phyloP scores from a whole-genome alignment of 2,329 filamentous ascomycete genomes.

The Ophiocordyceps robertsii region DNA sequence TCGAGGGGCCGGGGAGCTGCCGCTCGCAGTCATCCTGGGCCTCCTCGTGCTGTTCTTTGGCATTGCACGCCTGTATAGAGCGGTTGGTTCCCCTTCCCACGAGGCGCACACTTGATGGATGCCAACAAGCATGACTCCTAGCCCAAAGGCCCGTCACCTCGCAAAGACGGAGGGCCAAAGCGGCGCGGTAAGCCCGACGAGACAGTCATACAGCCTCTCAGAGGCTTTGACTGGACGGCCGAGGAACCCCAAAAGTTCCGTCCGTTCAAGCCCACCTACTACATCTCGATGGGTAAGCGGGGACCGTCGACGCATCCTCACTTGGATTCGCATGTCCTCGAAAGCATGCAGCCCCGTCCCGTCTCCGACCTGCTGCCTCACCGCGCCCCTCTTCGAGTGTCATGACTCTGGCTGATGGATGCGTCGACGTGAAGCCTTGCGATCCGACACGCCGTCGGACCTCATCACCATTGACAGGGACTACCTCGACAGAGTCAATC shows the following conservation, averaged over 20 bases:
- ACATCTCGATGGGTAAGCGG: conserved; percentile 39
- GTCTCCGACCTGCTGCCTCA: no score
- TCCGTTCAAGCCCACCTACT: conserved; percentile 37
- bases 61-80: no score
- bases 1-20: no score
- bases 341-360: no score
- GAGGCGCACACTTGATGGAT: no score
- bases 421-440: conserved; percentile 21
- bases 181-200: neutral
- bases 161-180: neutral
- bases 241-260: conserved; percentile 25
- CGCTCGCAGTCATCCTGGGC: no score
- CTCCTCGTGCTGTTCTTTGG: no score
- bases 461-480: conserved; percentile 38
- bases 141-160: neutral
- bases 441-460: conserved; percentile 28
- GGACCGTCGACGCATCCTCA: neutral
- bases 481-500: conserved; percentile 30
- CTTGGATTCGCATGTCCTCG: no score
- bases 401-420: neutral
- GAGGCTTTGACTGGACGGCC: conserved; percentile 25
- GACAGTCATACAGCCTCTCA: conserved; percentile 9
- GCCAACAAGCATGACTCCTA: neutral
- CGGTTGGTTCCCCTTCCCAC: no score
- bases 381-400: no score